These are phyloP conservation scores for Theobroma grandiflorum DNA, from an alignment of 441 rosid genomes.

Conservation along the genomic window DNA sequence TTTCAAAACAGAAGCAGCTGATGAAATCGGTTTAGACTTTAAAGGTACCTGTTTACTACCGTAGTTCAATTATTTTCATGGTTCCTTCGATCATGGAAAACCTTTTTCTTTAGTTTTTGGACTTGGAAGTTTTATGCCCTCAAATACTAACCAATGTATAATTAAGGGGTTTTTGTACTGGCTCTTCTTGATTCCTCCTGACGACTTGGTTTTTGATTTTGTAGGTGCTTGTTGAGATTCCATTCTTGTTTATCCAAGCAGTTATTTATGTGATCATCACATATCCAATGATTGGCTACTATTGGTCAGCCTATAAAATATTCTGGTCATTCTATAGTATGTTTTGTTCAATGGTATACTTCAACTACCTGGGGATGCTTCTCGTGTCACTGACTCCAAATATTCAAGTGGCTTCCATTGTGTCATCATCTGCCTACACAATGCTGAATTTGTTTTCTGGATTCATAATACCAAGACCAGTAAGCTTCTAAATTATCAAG, in stretches of 20 bases:
- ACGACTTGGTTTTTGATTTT: neutral
- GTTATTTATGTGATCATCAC: conserved; percentile 43
- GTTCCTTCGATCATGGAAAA: neutral
- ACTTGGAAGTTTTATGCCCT: neutral
- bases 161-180: neutral
- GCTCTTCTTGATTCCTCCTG: neutral
- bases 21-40: neutral
- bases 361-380: conserved; percentile 56
- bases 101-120: neutral
- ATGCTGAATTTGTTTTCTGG: conserved; percentile 51
- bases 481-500: conserved; percentile 32
- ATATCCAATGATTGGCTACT: conserved; percentile 54
- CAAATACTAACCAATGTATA: neutral
- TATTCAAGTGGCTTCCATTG: conserved; percentile 47
- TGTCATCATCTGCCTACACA: conserved; percentile 43
- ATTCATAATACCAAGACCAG: conserved; percentile 52
- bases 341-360: conserved; percentile 46
- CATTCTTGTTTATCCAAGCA: conserved; percentile 43
- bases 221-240: conserved; percentile 57
- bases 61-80: neutral
- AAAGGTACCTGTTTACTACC: neutral
- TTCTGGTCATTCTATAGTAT: conserved; percentile 54
- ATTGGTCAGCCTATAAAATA: conserved; percentile 43
- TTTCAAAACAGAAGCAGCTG: neutral
- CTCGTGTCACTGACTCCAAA: conserved; percentile 51